These are phyloP conservation scores for Sphaerulina musiva DNA, from an alignment of 2,329 filamentous ascomycete genomes.

Conservation along the genomic window DNA sequence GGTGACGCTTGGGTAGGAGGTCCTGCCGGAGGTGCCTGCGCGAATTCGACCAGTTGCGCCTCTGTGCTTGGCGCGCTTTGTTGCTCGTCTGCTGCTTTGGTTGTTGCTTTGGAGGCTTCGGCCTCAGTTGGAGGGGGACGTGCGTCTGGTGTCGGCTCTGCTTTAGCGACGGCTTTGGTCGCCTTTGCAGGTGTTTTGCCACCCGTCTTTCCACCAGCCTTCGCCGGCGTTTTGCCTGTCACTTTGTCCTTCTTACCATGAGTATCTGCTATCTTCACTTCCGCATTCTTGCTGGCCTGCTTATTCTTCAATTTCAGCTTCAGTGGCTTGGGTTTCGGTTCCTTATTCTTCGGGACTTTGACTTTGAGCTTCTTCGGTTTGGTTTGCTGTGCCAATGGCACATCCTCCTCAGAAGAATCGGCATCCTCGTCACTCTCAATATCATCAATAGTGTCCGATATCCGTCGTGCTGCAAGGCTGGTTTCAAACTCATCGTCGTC, in stretches of 20 bases:
- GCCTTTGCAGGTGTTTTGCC: conserved; percentile 9
- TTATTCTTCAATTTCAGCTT: conserved; percentile 16
- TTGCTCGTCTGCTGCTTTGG: conserved; percentile 21
- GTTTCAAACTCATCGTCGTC: conserved; percentile 33
- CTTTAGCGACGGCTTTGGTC: conserved; percentile 5
- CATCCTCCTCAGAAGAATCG: conserved; percentile 32
- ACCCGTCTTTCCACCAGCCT: conserved; percentile 8
- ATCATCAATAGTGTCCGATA: conserved; percentile 46
- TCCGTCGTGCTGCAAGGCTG: conserved; percentile 32
- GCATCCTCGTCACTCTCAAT: conserved; percentile 46
- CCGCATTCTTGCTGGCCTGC: conserved; percentile 12
- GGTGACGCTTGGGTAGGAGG: conserved; percentile 12
- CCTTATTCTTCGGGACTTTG: conserved; percentile 10
- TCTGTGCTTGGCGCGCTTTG: conserved; percentile 20
- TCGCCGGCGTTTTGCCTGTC: conserved; percentile 5
- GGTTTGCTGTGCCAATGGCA: conserved; percentile 6
- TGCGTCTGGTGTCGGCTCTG: background rate
- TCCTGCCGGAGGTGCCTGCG: conserved; percentile 1
- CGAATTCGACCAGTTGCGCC: conserved; percentile 2
- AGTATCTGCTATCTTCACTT: background rate
- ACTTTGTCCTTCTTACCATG: conserved; percentile 12
- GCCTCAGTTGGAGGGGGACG: background rate
- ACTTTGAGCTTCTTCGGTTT: conserved; percentile 7
- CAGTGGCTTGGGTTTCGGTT: conserved; percentile 14
- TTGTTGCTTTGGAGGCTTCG: conserved; percentile 6